Evolutionary conservation across 1,284 basidiomycete species (phyloP).

Genomic region (Cutaneotrichosporon arboriforme): DNA sequence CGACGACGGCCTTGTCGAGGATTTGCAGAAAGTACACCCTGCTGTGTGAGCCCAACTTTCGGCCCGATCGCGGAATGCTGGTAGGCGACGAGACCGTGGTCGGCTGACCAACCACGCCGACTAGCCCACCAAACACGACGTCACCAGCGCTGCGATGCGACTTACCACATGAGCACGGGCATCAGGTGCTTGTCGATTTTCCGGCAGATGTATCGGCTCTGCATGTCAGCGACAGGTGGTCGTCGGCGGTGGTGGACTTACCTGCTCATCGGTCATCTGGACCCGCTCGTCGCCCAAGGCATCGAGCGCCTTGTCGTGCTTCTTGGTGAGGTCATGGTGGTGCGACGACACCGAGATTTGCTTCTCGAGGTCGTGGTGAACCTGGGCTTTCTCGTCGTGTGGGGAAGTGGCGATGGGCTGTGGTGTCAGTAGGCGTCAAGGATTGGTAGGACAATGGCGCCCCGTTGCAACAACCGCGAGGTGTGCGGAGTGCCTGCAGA

Average conservation of each 20-base stretch:
- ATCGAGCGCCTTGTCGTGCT: constrained; percentile 25
- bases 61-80: too few relatives aligned
- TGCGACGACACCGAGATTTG: neutral
- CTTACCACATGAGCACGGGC: constrained; percentile 31
- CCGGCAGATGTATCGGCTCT: constrained; percentile 14
- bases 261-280: constrained; percentile 28
- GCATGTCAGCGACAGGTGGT: neutral
- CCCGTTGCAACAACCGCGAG: too few relatives aligned
- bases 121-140: neutral
- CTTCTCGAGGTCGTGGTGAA: constrained; percentile 6
- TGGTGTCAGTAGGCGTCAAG: neutral
- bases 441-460: too few relatives aligned
- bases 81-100: too few relatives aligned
- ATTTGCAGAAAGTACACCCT: constrained; percentile 42
- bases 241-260: constrained; percentile 18
- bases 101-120: too few relatives aligned
- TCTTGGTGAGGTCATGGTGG: neutral
- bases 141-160: neutral
- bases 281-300: constrained; percentile 25
- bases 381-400: neutral
- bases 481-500: too few relatives aligned
- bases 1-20: constrained; percentile 36
- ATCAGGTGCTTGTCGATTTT: constrained; percentile 37
- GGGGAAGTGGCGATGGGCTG: neutral
- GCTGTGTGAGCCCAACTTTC: neutral